Conservation (phyloP, 768 basidiomycete genomes). For the Lentinula lateritia region DNA sequence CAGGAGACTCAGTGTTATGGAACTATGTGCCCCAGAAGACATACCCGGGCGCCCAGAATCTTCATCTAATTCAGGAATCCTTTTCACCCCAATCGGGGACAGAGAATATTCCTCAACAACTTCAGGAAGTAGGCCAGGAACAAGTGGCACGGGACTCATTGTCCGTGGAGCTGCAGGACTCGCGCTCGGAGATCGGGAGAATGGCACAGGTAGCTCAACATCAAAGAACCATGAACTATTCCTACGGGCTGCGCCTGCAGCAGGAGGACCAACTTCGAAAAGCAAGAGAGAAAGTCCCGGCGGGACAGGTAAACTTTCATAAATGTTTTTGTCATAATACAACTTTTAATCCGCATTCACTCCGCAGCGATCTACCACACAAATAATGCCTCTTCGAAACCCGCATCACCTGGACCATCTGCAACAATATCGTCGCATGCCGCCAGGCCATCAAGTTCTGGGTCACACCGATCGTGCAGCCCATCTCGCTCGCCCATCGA, state of each 20-base stretch:
- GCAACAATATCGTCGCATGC: conserved; percentile 5
- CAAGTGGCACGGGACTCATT: conserved; percentile 6
- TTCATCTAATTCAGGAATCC: conserved; percentile 1
- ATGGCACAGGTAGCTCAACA: background rate
- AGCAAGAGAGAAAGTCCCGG: background rate
- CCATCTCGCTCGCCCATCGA: background rate
- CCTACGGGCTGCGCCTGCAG: conserved; percentile 1
- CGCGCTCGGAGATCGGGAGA: conserved; percentile 1
- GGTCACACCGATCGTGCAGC: background rate
- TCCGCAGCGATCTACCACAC: background rate
- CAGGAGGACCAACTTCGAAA: conserved; percentile 6
- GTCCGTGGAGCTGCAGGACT: conserved; percentile 8
- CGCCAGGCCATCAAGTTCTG: background rate
- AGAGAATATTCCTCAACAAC: background rate
- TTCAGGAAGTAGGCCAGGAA: conserved; percentile 1
- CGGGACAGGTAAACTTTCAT: background rate
- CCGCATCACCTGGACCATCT: background rate
- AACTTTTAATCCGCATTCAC: background rate
- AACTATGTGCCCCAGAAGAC: conserved; percentile 1
- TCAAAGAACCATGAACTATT: conserved; percentile 1
- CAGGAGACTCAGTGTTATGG: conserved; percentile 6
- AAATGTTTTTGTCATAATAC: background rate
- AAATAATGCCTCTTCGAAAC: background rate
- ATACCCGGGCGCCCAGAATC: background rate
- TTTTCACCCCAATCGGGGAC: conserved; percentile 4